Evolutionary conservation across 2,329 filamentous ascomycete species (phyloP).

Genomic region (Madurella fahalii): DNA sequence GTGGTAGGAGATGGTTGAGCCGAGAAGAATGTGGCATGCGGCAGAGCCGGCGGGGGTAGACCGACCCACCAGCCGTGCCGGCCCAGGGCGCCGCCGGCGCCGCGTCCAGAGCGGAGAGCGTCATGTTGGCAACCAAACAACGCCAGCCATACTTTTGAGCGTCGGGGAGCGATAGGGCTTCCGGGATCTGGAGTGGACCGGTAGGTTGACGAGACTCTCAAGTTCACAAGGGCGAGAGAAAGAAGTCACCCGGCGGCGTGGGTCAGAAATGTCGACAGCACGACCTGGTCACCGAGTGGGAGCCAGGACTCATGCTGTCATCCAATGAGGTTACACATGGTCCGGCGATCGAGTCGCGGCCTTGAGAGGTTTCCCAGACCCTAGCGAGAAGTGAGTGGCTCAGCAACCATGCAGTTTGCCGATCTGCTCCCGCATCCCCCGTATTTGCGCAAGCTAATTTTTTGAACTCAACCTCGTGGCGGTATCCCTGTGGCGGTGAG

Average conservation of each 20-base stretch:
- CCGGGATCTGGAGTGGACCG: background rate
- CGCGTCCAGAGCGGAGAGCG: conserved; percentile 4
- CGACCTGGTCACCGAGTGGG: background rate
- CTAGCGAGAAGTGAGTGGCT: conserved; percentile 4
- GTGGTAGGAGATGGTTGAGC: background rate
- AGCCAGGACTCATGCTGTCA: background rate
- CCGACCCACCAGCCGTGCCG: background rate
- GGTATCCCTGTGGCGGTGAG: conserved; percentile 5
- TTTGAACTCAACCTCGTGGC: background rate
- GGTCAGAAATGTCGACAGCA: background rate
- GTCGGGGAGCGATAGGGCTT: background rate
- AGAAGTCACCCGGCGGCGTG: background rate
- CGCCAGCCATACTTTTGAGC: conserved; percentile 5
- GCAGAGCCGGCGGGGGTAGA: background rate
- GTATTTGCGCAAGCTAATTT: background rate
- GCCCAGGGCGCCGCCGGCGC: background rate
- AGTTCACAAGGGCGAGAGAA: background rate
- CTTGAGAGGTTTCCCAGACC: background rate
- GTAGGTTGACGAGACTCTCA: background rate
- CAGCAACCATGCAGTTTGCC: conserved; percentile 1
- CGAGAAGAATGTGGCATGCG: background rate
- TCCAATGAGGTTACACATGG: conserved; percentile 7
- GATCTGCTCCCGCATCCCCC: background rate
- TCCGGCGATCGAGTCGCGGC: background rate
- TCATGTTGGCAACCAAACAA: conserved; percentile 6